Evolutionary conservation across 2,329 filamentous ascomycete genomes (phyloP).

Genomic region (Purpureocillium lavendulum): DNA sequence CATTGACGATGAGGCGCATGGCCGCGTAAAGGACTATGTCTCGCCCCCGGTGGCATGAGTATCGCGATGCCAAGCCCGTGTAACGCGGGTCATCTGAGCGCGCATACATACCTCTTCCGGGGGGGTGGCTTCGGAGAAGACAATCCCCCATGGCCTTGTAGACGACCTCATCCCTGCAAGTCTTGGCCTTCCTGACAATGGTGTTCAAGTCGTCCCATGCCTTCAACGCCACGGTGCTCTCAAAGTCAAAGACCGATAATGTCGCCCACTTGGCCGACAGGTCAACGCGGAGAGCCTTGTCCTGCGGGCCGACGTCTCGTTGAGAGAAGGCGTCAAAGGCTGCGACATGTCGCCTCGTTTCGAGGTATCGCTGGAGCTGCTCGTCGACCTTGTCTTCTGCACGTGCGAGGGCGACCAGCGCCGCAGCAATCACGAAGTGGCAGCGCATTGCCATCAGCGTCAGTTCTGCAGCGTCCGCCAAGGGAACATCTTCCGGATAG

Average conservation of each 20-base stretch:
- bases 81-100: too few species aligned
- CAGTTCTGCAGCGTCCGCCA: conserved; percentile 36
- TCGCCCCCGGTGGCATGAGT: too few species aligned
- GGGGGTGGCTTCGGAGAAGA: conserved; percentile 44
- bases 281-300: conserved; percentile 38
- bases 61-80: too few species aligned
- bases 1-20: conserved; percentile 61
- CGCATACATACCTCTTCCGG: conserved; percentile 34
- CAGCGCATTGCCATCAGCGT: conserved; percentile 57
- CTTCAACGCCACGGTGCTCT: conserved; percentile 59
- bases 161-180: conserved; percentile 34
- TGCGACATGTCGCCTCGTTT: conserved; percentile 50
- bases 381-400: conserved; percentile 38
- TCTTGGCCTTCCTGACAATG: conserved; percentile 46
- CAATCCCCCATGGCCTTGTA: conserved; percentile 61
- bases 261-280: conserved; percentile 54
- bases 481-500: conserved; percentile 39
- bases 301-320: conserved; percentile 26
- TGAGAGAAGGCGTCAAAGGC: conserved; percentile 44
- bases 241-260: conserved; percentile 70
- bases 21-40: conserved; percentile 38
- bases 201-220: conserved; percentile 57
- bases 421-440: conserved; percentile 55
- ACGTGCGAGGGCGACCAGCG: conserved; percentile 42
- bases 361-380: conserved; percentile 53